phyloP scores from a whole-genome alignment of 1,284 basidiomycete species.

The Papiliotrema terrestris region DNA sequence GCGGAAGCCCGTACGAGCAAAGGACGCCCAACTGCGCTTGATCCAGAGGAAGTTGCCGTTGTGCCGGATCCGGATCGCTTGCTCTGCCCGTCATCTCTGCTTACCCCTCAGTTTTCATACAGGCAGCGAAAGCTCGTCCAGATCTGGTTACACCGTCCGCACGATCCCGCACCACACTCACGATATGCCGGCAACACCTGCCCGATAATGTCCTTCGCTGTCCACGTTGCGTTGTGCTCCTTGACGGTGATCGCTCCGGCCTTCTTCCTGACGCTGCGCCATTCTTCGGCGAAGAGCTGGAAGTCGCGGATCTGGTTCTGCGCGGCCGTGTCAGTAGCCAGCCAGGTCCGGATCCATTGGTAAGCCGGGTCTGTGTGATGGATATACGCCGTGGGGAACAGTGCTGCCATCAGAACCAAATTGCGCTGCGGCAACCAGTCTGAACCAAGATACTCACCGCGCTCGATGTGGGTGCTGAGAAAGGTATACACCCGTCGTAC shows the following conservation, averaged over 20 bases:
- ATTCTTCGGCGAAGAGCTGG: slow-evolving; percentile 19
- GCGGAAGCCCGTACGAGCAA: too few relatives aligned
- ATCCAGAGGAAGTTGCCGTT: too few relatives aligned
- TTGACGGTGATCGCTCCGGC: background rate
- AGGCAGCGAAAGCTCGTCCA: too few relatives aligned
- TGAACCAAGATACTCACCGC: too few relatives aligned
- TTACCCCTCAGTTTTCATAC: too few relatives aligned
- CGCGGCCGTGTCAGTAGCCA: slow-evolving; percentile 23
- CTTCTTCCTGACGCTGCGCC: background rate
- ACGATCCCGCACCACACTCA: slow-evolving; percentile 9
- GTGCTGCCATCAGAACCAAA: slow-evolving; percentile 3
- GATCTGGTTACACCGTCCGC: too few relatives aligned
- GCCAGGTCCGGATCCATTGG: slow-evolving; percentile 23
- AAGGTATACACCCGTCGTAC: too few relatives aligned
- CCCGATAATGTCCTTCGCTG: slow-evolving; percentile 15
- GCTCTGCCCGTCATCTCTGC: too few relatives aligned
- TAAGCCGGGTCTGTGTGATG: slow-evolving; percentile 17
- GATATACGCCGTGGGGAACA: slow-evolving; percentile 26
- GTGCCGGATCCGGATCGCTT: too few relatives aligned
- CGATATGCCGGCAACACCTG: slow-evolving; percentile 19
- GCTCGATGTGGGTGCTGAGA: too few relatives aligned
- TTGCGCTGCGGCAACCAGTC: too few relatives aligned
- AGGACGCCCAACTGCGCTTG: too few relatives aligned
- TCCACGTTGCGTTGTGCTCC: slow-evolving; percentile 12
- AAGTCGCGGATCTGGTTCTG: slow-evolving; percentile 25